Evolutionary conservation across 202 grass and related monocot species (phyloP).

Genomic region (Panicum hallii): DNA sequence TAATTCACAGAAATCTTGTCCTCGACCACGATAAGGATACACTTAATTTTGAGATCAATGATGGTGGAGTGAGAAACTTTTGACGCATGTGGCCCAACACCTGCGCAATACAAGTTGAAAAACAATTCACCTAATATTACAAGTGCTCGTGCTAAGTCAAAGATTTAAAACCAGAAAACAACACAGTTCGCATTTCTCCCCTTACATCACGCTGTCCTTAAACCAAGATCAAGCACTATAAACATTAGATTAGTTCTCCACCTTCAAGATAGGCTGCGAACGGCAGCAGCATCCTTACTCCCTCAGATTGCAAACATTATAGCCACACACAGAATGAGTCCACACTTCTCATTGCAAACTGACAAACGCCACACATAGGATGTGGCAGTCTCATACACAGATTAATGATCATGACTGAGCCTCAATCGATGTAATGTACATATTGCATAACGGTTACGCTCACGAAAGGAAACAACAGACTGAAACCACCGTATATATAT

Average conservation of each 20-base stretch:
- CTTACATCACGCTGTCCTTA: neutral
- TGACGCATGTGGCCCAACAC: too few relatives aligned
- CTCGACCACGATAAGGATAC: too few relatives aligned
- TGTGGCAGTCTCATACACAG: neutral
- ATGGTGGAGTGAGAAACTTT: too few relatives aligned
- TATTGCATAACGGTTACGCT: constrained; percentile 24
- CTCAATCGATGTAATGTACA: constrained; percentile 15
- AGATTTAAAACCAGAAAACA: neutral
- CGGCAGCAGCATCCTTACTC: neutral
- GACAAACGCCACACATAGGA: constrained; percentile 17
- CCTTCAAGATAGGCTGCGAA: neutral
- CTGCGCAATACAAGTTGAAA: too few relatives aligned
- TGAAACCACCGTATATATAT: neutral
- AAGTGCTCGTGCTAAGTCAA: too few relatives aligned
- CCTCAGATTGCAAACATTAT: neutral
- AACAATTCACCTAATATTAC: too few relatives aligned
- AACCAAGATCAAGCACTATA: neutral
- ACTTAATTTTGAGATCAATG: too few relatives aligned
- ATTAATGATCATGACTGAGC: neutral
- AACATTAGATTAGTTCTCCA: neutral
- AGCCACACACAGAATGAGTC: constrained; percentile 1
- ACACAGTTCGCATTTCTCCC: neutral
- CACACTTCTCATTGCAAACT: constrained; percentile 21
- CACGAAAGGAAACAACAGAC: neutral
- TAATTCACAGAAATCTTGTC: too few relatives aligned